Base-by-base conservation (phyloP, 2,329 filamentous ascomycete species). In the Cladophialophora yegresii region DNA sequence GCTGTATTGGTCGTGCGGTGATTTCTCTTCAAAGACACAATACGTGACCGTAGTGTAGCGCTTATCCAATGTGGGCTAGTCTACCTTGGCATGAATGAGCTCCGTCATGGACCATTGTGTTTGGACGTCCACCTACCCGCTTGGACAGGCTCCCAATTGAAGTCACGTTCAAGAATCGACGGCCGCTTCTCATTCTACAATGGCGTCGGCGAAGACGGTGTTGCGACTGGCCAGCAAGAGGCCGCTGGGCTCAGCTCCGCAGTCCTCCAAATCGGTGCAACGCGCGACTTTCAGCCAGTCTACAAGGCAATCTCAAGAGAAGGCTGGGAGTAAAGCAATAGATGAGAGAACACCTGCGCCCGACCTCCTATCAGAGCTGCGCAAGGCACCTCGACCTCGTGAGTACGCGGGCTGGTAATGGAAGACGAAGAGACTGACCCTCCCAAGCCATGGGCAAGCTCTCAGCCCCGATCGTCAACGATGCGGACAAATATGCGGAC, bases 401-500 rank as follows among this genome's bases (percentile, higher is more conserved):
- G 77, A 71, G 80, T 77, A 36, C 33, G 43, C 57, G 30, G 16
- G 54, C n/a, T 23, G 20, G 43, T 36, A 26, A 9, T 54, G 32
- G 64, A 6, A 30, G 54, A 53, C 55, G 58, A 47, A 67, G 26
- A 60, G 6, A 71, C 61, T 64, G 20, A 56, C 65, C 16, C 22
- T 51, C 51, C 59, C 23, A 62, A 83, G 82, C 80, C 58, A 70
- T 75, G 64, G 87, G 86, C 71, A 83, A 86, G 71, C 86, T 97
- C 69, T 87, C 90, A 75, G 89, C 83, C 23, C 90, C 92, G 64
- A 81, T 96, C 73, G 85, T 96, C 74, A 97, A 98, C 80, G 93
- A 93, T 40, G 86, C 91, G 78, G 95, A 98, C 84, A 96, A 95
- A 80, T 96, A 92, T 80, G 84, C 89, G 77, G 88, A 90, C 76